A percentile compares a stretch with the other conserved stretches of the same genome.
These are phyloP conservation scores for Hypoxylon rubiginosum DNA, from an alignment of 2,329 filamentous ascomycete genomes.

Conservation along the genomic window DNA sequence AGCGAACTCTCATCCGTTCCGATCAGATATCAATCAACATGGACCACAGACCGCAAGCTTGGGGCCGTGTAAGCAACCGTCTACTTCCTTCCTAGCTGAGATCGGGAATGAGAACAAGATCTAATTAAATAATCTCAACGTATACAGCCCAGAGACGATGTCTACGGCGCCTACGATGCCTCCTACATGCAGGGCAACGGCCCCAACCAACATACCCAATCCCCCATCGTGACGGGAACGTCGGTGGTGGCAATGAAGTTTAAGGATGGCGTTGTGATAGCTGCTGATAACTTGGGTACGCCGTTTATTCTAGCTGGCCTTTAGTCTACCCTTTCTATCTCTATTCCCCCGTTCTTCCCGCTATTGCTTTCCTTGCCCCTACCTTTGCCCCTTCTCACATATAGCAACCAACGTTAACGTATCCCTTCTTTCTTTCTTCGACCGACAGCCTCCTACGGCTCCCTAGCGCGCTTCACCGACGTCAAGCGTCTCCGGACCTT, in stretches of 20 bases:
- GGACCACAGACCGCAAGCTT: constrained; percentile 80
- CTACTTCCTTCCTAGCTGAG: constrained; percentile 14
- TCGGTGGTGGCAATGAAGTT: constrained; percentile 96
- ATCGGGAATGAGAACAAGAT: constrained; percentile 12
- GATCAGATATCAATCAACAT: constrained; percentile 57
- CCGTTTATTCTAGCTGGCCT: constrained; percentile 27
- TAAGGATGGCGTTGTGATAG: constrained; percentile 95
- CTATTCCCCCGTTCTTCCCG: neutral
- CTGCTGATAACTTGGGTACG: constrained; percentile 94
- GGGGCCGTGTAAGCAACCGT: constrained; percentile 73
- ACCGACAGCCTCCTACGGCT: constrained; percentile 91
- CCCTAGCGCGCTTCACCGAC: constrained; percentile 94
- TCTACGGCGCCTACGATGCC: constrained; percentile 93
- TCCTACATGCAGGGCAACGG: constrained; percentile 81
- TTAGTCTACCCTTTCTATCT: neutral
- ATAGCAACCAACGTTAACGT: constrained; percentile 23
- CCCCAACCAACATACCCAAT: constrained; percentile 89
- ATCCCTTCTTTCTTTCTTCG: no score
- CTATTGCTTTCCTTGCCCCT: constrained; percentile 1
- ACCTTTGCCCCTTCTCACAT: neutral
- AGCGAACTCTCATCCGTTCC: constrained; percentile 10
- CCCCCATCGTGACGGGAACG: constrained; percentile 94
- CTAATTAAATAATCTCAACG: constrained; percentile 53
- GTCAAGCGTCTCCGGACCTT: constrained; percentile 95
- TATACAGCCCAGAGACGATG: constrained; percentile 89